phyloP scores from a whole-genome alignment of 768 basidiomycete species.

The Scleroderma citrinum region DNA sequence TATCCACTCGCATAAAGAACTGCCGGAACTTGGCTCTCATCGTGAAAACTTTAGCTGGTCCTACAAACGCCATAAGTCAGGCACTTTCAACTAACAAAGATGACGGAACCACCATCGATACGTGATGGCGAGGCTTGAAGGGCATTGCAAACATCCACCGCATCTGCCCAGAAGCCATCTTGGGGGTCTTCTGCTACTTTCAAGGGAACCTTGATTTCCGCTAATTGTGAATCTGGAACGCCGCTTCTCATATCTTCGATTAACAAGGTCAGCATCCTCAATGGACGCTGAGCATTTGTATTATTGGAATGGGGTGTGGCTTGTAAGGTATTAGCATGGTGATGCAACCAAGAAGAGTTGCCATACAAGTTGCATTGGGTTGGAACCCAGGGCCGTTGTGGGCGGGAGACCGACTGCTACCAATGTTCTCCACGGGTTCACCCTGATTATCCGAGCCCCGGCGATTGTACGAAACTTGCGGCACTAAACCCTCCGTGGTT shows the following conservation, averaged over 20 bases:
- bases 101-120: constrained; percentile 54
- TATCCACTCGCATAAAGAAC: constrained; percentile 56
- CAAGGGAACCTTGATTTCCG: constrained; percentile 61
- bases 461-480: constrained; percentile 8
- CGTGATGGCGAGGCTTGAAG: constrained; percentile 59
- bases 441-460: constrained; percentile 14
- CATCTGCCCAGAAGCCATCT: constrained; percentile 69
- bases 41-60: constrained; percentile 63
- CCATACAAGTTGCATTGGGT: background rate
- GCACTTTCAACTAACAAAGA: background rate
- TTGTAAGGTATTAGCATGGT: constrained; percentile 7
- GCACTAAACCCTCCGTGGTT: background rate
- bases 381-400: constrained; percentile 1
- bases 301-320: constrained; percentile 9
- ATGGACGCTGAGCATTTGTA: constrained; percentile 10
- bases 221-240: constrained; percentile 49
- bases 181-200: constrained; percentile 39
- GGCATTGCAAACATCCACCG: constrained; percentile 50
- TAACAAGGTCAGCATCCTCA: constrained; percentile 59
- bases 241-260: constrained; percentile 59
- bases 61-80: constrained; percentile 26
- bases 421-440: constrained; percentile 1
- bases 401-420: background rate
- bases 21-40: constrained; percentile 66
- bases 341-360: constrained; percentile 3